Conservation (phyloP, 768 basidiomycete species). For the Phlebiopsis gigantea region DNA sequence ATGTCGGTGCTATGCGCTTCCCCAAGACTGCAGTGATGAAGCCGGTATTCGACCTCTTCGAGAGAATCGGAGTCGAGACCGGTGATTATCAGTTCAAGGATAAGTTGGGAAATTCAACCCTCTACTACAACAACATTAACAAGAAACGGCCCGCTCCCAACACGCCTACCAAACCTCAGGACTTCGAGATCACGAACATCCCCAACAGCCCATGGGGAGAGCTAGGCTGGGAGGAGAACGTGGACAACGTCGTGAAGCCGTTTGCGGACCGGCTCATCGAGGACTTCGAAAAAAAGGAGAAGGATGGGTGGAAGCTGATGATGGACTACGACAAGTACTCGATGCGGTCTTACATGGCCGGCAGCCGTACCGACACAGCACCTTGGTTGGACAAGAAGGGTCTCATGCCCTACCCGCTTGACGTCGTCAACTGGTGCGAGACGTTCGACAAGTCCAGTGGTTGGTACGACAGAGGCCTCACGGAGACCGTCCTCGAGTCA, state of each 20-base stretch:
- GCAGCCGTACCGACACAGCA: neutral
- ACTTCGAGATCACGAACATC: neutral
- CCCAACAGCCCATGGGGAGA: neutral
- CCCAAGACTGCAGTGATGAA: conserved; percentile 29
- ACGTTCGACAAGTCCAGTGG: conserved; percentile 11
- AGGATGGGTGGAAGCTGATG: conserved; percentile 7
- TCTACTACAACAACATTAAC: neutral
- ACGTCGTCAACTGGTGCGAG: conserved; percentile 16
- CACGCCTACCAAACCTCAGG: neutral
- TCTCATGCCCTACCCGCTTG: conserved; percentile 3
- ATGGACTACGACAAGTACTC: conserved; percentile 13
- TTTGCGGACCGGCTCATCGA: neutral
- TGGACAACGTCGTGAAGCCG: neutral
- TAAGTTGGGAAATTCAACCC: neutral
- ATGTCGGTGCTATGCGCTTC: conserved; percentile 34
- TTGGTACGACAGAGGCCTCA: conserved; percentile 12
- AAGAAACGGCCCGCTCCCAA: neutral
- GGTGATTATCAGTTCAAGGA: neutral
- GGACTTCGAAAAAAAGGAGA: neutral
- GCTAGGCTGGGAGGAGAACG: neutral
- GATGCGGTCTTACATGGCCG: conserved; percentile 13
- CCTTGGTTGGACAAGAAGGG: neutral
- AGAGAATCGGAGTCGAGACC: neutral
- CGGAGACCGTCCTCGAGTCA: conserved; percentile 11
- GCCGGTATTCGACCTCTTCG: conserved; percentile 26